A percentile compares a stretch with the other conserved stretches of the same genome.
Evolutionary conservation across 2,329 filamentous ascomycete species (phyloP).

Genomic region (Diaporthe sp.): DNA sequence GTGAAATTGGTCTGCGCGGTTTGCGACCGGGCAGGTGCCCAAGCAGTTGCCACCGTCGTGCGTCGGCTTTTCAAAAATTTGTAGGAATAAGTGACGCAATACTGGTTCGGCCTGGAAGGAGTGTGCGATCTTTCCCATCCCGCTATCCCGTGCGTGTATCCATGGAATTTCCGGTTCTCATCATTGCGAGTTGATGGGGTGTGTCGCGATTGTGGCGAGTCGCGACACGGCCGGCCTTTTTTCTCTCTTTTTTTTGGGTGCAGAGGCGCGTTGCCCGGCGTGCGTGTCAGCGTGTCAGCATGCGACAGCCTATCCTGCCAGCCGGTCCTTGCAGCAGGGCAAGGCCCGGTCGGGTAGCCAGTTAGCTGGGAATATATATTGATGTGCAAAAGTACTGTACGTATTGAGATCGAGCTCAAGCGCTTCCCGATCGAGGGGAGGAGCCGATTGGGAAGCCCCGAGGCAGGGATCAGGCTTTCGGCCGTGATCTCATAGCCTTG

Average conservation of each 20-base stretch:
- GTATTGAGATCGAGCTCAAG: too few relatives aligned
- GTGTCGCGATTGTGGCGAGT: neutral
- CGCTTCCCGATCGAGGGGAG: neutral
- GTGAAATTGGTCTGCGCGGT: neutral
- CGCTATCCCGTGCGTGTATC: too few relatives aligned
- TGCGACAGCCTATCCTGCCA: too few relatives aligned
- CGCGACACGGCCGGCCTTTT: neutral
- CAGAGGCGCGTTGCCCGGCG: neutral
- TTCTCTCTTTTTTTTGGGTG: too few relatives aligned
- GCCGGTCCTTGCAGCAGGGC: too few relatives aligned
- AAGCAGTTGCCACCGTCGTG: neutral
- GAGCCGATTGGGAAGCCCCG: neutral
- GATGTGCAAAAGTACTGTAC: too few relatives aligned
- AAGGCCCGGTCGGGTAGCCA: too few relatives aligned
- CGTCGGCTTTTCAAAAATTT: neutral
- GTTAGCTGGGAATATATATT: neutral
- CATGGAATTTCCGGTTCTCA: neutral
- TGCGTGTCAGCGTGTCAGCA: neutral
- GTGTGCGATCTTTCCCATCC: too few relatives aligned
- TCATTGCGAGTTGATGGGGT: neutral
- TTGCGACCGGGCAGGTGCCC: neutral
- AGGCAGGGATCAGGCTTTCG: neutral
- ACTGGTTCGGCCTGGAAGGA: neutral
- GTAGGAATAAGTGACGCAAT: constrained; percentile 4
- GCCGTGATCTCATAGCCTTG: too few relatives aligned